Evolutionary conservation across 805 yeast genomes (phyloP).

Genomic region (Komagataella pastoris): DNA sequence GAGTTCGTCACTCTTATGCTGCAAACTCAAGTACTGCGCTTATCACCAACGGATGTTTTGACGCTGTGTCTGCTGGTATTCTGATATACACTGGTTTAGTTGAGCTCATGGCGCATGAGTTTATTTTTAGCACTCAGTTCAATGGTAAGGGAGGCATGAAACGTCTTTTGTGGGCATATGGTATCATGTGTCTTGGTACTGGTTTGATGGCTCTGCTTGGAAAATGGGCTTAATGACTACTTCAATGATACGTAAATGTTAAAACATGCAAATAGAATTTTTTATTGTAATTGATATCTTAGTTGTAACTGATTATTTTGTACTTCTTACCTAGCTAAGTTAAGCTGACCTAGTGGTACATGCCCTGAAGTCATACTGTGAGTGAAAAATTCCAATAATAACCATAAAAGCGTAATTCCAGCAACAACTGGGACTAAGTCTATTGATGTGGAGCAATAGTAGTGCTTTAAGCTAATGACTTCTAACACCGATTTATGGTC

Average conservation of each 20-base stretch:
- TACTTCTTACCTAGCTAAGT: too few relatives aligned
- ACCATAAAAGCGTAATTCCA: too few relatives aligned
- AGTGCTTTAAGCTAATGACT: too few relatives aligned
- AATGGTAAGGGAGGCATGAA: constrained; percentile 27
- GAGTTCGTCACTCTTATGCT: constrained; percentile 46
- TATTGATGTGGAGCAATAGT: too few relatives aligned
- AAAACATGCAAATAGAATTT: too few relatives aligned
- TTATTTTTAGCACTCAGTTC: constrained; percentile 32
- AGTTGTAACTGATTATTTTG: too few relatives aligned
- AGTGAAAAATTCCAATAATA: too few relatives aligned
- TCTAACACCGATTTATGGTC: too few relatives aligned
- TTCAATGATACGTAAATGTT: not conserved
- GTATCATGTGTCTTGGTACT: constrained; percentile 38
- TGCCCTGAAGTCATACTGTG: too few relatives aligned
- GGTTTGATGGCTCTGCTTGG: constrained; percentile 67
- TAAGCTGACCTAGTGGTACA: too few relatives aligned
- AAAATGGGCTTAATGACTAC: constrained; percentile 45
- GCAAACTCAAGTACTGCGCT: constrained; percentile 39
- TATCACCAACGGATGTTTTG: constrained; percentile 51
- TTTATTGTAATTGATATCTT: too few relatives aligned
- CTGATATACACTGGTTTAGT: constrained; percentile 62
- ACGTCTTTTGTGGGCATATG: constrained; percentile 26
- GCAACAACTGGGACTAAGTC: too few relatives aligned
- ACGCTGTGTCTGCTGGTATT: constrained; percentile 61
- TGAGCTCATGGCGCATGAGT: constrained; percentile 66